Conservation (phyloP, 2,329 filamentous ascomycete species). For the Diaporthe aspalathi region DNA sequence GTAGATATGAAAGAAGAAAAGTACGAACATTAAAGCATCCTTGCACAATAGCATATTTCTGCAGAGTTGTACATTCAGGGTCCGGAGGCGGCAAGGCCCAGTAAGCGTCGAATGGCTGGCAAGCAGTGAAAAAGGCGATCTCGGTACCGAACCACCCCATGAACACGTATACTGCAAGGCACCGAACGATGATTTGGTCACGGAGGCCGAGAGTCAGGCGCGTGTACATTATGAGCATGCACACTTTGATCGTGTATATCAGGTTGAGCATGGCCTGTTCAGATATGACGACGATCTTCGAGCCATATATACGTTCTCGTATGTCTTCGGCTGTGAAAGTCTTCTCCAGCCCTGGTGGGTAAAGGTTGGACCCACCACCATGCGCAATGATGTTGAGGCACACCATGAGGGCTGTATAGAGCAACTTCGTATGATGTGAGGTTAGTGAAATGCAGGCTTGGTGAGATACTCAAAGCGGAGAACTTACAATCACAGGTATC, state of each 20-base stretch:
- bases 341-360: slow-evolving; percentile 49
- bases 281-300: slow-evolving; percentile 56
- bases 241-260: slow-evolving; percentile 45
- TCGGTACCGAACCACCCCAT: slow-evolving; percentile 56
- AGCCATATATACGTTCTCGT: slow-evolving; percentile 54
- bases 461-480: rapidly evolving
- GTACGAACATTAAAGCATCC: slow-evolving; percentile 54
- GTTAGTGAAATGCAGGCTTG: not conserved
- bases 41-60: slow-evolving; percentile 60
- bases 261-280: slow-evolving; percentile 54
- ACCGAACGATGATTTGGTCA: slow-evolving; percentile 49
- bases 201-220: slow-evolving; percentile 54
- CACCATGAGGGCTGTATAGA: slow-evolving; percentile 54
- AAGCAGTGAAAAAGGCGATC: slow-evolving; percentile 59
- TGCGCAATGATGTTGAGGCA: slow-evolving; percentile 54
- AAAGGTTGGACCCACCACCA: slow-evolving; percentile 57
- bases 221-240: slow-evolving; percentile 46
- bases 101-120: slow-evolving; percentile 58
- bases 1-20: too few species aligned
- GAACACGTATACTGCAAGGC: slow-evolving; percentile 53
- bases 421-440: not conserved
- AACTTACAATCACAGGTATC: not conserved
- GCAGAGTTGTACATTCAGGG: slow-evolving; percentile 59
- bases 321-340: slow-evolving; percentile 53
- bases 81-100: slow-evolving; percentile 60